Conservation (phyloP, 2,329 filamentous ascomycete genomes). For the Cladosporium cucumerinum region DNA sequence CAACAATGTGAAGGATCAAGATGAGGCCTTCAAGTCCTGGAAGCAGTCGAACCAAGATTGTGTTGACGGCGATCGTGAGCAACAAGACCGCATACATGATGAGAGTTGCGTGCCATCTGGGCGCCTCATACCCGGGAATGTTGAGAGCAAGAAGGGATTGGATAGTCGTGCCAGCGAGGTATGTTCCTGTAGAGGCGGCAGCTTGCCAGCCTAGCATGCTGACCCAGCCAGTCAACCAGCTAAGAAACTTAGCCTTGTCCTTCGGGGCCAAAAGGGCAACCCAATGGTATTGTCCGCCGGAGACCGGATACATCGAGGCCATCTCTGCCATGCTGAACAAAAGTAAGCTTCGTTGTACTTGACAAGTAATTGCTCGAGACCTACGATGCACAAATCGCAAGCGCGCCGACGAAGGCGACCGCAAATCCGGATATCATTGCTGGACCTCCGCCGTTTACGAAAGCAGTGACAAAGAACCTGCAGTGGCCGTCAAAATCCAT, state of each 20-base stretch:
- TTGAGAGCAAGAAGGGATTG: conserved; percentile 31
- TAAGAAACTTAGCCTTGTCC: conserved; percentile 39
- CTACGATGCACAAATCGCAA: background rate
- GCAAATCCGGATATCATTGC: background rate
- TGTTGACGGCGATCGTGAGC: conserved; percentile 13
- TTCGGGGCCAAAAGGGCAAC: conserved; percentile 43
- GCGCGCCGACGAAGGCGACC: background rate
- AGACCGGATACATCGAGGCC: conserved; percentile 43
- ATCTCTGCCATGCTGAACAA: background rate
- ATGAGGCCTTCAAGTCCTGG: conserved; percentile 35
- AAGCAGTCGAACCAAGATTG: conserved; percentile 4
- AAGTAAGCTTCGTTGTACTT: background rate
- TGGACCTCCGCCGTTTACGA: background rate
- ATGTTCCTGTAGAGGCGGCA: conserved; percentile 6
- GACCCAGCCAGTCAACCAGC: conserved; percentile 47
- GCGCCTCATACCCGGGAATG: conserved; percentile 19
- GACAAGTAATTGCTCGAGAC: background rate
- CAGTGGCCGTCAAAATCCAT: background rate
- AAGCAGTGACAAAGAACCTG: background rate
- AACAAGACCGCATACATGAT: conserved; percentile 10
- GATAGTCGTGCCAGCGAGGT: conserved; percentile 18
- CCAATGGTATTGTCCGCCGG: conserved; percentile 40
- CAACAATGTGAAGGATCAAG: conserved; percentile 7
- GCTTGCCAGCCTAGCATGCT: conserved; percentile 35
- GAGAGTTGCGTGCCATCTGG: conserved; percentile 14